Conservation (phyloP, 106 monocot genomes). For the Apostasia shenzhenica region DNA sequence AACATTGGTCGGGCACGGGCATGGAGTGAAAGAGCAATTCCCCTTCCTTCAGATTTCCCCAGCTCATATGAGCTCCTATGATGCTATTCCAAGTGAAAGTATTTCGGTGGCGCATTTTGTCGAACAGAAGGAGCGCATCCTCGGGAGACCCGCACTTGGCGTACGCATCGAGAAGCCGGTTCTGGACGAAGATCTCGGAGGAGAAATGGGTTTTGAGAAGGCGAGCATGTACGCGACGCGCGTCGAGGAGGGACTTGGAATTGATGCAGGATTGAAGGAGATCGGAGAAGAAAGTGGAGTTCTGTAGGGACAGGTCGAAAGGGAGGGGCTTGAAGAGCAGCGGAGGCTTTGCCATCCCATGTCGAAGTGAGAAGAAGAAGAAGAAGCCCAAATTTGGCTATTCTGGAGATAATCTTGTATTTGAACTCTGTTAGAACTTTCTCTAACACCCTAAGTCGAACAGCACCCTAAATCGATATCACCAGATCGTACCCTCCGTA, state of each 20-base stretch:
- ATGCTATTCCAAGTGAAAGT: constrained; percentile 54
- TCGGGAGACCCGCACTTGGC: constrained; percentile 31
- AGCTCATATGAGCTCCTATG: constrained; percentile 24
- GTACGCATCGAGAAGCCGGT: constrained; percentile 65
- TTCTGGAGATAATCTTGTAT: too few species aligned
- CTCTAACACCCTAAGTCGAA: too few species aligned
- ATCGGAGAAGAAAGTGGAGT: constrained; percentile 36
- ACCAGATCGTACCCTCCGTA: too few species aligned
- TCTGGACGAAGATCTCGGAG: constrained; percentile 55
- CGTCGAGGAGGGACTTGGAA: constrained; percentile 16
- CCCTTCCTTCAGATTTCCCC: constrained; percentile 29
- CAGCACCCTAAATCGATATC: too few species aligned
- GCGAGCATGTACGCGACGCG: constrained; percentile 31
- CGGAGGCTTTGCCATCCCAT: constrained; percentile 27
- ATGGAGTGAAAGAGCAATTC: constrained; percentile 23
- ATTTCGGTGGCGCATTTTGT: constrained; percentile 36
- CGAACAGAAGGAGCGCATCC: constrained; percentile 46
- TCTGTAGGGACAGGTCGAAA: constrained; percentile 15
- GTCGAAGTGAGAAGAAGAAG: constrained; percentile 3
- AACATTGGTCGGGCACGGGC: constrained; percentile 64
- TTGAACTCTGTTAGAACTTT: too few species aligned
- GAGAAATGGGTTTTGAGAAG: constrained; percentile 54
- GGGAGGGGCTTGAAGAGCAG: background rate
- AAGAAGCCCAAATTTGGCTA: background rate
- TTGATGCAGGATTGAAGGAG: constrained; percentile 54